Base-by-base conservation (phyloP, 2,329 filamentous ascomycete species). In the Apiospora koreana region DNA sequence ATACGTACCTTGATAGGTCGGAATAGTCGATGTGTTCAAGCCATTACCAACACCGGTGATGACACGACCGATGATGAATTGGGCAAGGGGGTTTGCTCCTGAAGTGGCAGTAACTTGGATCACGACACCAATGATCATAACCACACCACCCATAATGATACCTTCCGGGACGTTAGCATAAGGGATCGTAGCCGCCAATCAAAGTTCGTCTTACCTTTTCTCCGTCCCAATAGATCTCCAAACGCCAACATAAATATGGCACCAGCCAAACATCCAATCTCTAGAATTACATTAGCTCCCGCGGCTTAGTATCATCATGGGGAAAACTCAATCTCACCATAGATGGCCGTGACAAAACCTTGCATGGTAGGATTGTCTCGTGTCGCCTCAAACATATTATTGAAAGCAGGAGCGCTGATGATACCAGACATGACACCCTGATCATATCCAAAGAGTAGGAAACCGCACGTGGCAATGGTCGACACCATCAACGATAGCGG, bases 361-460 rank as follows among this genome's bases (percentile, higher is more conserved):
- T 85, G 83, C 80, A 85, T 83, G 1, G 83, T 85, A n/a, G 82
- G 77, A 76, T 85, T 81, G 72, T 81, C 76, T 43, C 75, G 77
- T 2, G 81, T 85, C 67, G 79, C 82, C 70, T 77, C 79, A 73
- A 89, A 88, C 58, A 84, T 81, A 64, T 83, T 72, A 71, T 85
- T 84, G 77, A 88, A 89, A 8, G 82, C 82, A 0, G 81, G 78
- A 3, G 86, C 83, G 25, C 84, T 89, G 77, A 90, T 89, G 73
- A 90, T 89, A 71, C 88, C 88, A 72, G 93, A 95, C 93, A 96
- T 96, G 74, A 96, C 93, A 77, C 93, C 93, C 80, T 96, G 93
- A 81, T 96, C 93, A 85, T 96, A 96, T 73, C 93, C 94, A 78
- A 97, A 97, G 25, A 97, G 85, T 78, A 97, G 96, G 38, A 97